Conservation (phyloP, 2,329 filamentous ascomycete species). For the Ophiocordyceps australis region DNA sequence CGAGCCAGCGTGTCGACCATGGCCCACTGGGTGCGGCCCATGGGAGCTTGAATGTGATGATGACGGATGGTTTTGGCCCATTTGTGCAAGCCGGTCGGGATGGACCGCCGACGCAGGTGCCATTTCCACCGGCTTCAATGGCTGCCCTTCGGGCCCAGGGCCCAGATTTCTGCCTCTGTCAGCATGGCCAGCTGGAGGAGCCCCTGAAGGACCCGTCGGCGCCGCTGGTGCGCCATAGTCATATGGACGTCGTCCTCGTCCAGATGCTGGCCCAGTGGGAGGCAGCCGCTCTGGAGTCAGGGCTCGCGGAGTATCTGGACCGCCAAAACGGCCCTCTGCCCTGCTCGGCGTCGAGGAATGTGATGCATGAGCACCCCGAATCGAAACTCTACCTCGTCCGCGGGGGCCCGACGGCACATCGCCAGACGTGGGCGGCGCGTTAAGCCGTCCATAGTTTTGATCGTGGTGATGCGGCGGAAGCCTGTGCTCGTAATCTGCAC, state of each 20-base stretch:
- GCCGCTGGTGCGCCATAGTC: slow-evolving; percentile 18
- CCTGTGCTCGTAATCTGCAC: slow-evolving; percentile 30
- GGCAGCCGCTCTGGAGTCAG: slow-evolving; percentile 30
- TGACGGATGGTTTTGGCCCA: slow-evolving; percentile 12
- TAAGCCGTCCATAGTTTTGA: slow-evolving; percentile 44
- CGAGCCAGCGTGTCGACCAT: slow-evolving; percentile 13
- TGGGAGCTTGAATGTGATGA: no score
- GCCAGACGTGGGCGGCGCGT: slow-evolving; percentile 26
- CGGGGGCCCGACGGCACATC: slow-evolving; percentile 37
- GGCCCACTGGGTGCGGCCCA: no score
- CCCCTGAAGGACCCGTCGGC: slow-evolving; percentile 8
- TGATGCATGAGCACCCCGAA: slow-evolving; percentile 15
- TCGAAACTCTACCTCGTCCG: slow-evolving; percentile 25
- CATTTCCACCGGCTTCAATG: slow-evolving; percentile 8
- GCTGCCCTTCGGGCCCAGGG: slow-evolving; percentile 7
- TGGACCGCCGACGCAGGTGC: slow-evolving; percentile 19
- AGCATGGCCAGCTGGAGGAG: slow-evolving; percentile 12
- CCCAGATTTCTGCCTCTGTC: slow-evolving; percentile 23
- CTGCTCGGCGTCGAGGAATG: slow-evolving; percentile 18
- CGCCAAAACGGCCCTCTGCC: slow-evolving; percentile 22
- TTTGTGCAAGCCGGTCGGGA: slow-evolving; percentile 30
- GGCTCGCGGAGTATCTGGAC: slow-evolving; percentile 19
- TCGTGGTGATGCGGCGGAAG: slow-evolving; percentile 34
- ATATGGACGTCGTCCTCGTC: slow-evolving; percentile 25
- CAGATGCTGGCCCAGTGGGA: slow-evolving; percentile 33